A percentile compares a stretch with the other conserved stretches of the same genome.
These are phyloP conservation scores for Rhizopogon vesiculosus DNA, from an alignment of 768 basidiomycete genomes.

Conservation along the genomic window DNA sequence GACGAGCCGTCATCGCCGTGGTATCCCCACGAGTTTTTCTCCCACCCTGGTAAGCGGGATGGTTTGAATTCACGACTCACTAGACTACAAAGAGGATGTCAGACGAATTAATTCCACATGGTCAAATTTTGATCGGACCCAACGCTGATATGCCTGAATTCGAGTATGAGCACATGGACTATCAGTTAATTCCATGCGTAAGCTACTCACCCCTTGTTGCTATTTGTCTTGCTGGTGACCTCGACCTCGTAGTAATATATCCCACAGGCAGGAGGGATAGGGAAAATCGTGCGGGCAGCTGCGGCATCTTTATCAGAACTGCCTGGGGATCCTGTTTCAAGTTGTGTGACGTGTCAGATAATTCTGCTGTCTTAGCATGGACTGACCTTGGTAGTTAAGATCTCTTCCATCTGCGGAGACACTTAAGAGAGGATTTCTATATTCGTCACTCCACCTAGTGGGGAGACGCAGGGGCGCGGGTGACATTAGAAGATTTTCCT, in stretches of 20 bases:
- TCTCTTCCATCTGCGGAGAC: constrained; percentile 72
- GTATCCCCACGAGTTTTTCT: constrained; percentile 85
- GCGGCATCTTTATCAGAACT: constrained; percentile 80
- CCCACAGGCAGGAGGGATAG: constrained; percentile 82
- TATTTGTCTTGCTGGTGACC: constrained; percentile 75
- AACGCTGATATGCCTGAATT: constrained; percentile 67
- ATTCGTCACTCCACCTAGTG: constrained; percentile 75
- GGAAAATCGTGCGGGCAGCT: constrained; percentile 69
- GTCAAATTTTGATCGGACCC: constrained; percentile 44
- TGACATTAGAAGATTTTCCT: constrained; percentile 11
- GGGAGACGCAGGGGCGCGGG: constrained; percentile 55
- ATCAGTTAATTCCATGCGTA: neutral
- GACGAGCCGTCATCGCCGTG: constrained; percentile 86
- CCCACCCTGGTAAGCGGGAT: constrained; percentile 82
- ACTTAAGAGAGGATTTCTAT: constrained; percentile 51
- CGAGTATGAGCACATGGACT: constrained; percentile 12
- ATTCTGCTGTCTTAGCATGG: neutral
- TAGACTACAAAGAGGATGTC: constrained; percentile 43
- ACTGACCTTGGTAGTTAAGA: constrained; percentile 61
- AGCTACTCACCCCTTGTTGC: constrained; percentile 65
- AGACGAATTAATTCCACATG: constrained; percentile 1
- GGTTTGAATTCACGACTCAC: constrained; percentile 59
- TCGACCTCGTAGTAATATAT: constrained; percentile 95
- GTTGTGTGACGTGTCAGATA: constrained; percentile 1
- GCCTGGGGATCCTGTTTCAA: constrained; percentile 40